Evolutionary conservation across 2,329 filamentous ascomycete species (phyloP), one percentile per base, ranked within the genome.

Genomic region (Plectosphaerella plurivora): DNA sequence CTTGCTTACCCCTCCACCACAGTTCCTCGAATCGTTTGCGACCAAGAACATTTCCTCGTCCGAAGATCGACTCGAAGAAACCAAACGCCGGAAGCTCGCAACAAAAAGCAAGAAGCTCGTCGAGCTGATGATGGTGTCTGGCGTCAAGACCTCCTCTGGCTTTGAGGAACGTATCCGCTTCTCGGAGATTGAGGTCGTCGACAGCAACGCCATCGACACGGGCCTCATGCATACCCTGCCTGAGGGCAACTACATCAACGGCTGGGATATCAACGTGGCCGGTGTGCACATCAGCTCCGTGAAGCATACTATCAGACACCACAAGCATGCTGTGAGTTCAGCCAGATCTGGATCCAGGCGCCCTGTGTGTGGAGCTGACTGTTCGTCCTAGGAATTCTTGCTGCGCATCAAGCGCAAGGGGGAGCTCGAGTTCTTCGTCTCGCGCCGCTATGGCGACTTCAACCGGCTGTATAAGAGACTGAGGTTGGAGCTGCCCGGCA

Each of bases 81-180:
- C 94, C 10, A 99, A 99, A 75, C 83, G 94, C 53, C 82, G 86
- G 59, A 99, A 99, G 70, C 74, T 99, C 58, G 93, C 94, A 4
- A 78, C 87, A 61, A 99, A 99, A 79, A 91, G 89, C 47, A 87
- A 94, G 68, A 99, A 99, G 74, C 75, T 99, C 53, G 90, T 99
- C 11, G 94, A 99, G 76, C 78, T 99, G 55, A 99, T 99, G 94
- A 97, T 99, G 91, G 94, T 99, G 9, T 97, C 93, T 8, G 94
- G 94, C 37, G 88, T 99, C 53, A 90, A 89, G 35, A 99, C 94
- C 1, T 91, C 94, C 4, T 97, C 92, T 5, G 94, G 94, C 2
- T 99, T 97, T 67, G 94, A 99, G 71, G 94, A 99, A 75, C 84
- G 94, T 53, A 97, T 99, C 65, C 84, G 91, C 49, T 99, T 99